Percentiles rank a stretch among this genome's conserved stretches.
Evolutionary conservation across 2,329 filamentous ascomycete genomes (phyloP).

Genomic region (Apiospora marii): DNA sequence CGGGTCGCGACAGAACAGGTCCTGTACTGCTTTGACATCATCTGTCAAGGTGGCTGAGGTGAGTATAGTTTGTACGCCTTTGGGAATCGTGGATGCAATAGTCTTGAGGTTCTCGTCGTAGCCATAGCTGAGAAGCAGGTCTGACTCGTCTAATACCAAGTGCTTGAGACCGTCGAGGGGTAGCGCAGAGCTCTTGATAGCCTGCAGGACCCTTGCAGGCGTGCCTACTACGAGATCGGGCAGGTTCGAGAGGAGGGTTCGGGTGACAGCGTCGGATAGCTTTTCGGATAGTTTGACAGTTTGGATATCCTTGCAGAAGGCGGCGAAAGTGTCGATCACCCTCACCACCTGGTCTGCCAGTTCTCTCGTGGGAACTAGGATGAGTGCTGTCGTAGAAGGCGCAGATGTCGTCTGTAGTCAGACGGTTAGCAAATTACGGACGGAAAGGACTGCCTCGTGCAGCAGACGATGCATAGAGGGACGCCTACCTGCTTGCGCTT

Average conservation of each 20-base stretch:
- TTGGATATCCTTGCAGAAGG: conserved; percentile 86
- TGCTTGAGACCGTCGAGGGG: conserved; percentile 75
- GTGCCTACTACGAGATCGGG: conserved; percentile 94
- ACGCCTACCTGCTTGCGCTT: conserved; percentile 72
- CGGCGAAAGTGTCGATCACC: conserved; percentile 76
- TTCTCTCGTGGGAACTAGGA: conserved; percentile 93
- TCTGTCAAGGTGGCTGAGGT: conserved; percentile 93
- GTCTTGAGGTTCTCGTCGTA: conserved; percentile 90
- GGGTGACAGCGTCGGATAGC: conserved; percentile 86
- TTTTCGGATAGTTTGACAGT: conserved; percentile 90
- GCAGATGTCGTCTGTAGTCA: conserved; percentile 55
- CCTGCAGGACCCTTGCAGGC: conserved; percentile 81
- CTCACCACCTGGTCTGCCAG: conserved; percentile 91
- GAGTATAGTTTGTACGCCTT: conserved; percentile 87
- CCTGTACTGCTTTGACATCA: conserved; percentile 86
- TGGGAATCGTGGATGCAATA: conserved; percentile 79
- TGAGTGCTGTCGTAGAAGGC: conserved; percentile 74
- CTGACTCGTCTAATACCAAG: conserved; percentile 92
- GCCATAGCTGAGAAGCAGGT: conserved; percentile 91
- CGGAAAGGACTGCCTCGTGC: background rate
- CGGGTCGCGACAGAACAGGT: conserved; percentile 84
- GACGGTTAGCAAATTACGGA: background rate
- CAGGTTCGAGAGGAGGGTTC: conserved; percentile 82
- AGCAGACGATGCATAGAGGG: background rate
- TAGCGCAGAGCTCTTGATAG: conserved; percentile 76